Conservation (phyloP, 768 basidiomycete species). For the Suillus luteus region DNA sequence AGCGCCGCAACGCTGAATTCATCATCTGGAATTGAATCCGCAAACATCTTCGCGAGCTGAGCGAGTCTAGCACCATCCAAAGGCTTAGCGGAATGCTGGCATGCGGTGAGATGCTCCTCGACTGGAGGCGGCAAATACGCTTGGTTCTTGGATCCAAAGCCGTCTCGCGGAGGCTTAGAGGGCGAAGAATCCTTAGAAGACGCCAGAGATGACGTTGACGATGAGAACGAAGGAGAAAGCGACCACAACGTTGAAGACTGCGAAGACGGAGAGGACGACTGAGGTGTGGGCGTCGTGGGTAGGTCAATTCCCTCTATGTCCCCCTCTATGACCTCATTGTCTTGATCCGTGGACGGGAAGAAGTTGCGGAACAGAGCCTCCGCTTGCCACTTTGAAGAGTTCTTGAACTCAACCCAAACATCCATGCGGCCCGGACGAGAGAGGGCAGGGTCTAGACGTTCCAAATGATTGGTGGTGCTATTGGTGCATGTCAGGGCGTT, state of each 20-base stretch:
- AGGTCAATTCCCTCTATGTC: conserved; percentile 52
- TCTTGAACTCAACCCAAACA: conserved; percentile 90
- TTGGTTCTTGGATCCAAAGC: conserved; percentile 57
- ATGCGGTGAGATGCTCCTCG: conserved; percentile 57
- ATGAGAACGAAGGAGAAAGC: conserved; percentile 46
- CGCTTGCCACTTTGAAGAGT: conserved; percentile 82
- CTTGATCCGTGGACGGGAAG: conserved; percentile 75
- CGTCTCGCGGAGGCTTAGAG: conserved; percentile 19
- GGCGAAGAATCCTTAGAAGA: conserved; percentile 30
- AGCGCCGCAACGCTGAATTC: conserved; percentile 89
- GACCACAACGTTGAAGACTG: conserved; percentile 51
- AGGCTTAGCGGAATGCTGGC: conserved; percentile 64
- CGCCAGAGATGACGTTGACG: conserved; percentile 42
- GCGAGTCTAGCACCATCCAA: conserved; percentile 66
- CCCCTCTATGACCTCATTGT: conserved; percentile 38
- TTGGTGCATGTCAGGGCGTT: conserved; percentile 6
- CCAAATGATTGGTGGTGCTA: conserved; percentile 90
- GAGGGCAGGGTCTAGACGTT: conserved; percentile 86
- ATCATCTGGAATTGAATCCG: conserved; percentile 79
- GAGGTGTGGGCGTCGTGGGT: conserved; percentile 39
- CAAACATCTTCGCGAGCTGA: conserved; percentile 74
- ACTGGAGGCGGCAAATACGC: conserved; percentile 67
- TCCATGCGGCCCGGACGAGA: conserved; percentile 94
- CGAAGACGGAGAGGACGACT: conserved; percentile 42
- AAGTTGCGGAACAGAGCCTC: conserved; percentile 88